Evolutionary conservation across 371 early-diverging fungal species (phyloP).

Genomic region (Capniomyces stellatus): DNA sequence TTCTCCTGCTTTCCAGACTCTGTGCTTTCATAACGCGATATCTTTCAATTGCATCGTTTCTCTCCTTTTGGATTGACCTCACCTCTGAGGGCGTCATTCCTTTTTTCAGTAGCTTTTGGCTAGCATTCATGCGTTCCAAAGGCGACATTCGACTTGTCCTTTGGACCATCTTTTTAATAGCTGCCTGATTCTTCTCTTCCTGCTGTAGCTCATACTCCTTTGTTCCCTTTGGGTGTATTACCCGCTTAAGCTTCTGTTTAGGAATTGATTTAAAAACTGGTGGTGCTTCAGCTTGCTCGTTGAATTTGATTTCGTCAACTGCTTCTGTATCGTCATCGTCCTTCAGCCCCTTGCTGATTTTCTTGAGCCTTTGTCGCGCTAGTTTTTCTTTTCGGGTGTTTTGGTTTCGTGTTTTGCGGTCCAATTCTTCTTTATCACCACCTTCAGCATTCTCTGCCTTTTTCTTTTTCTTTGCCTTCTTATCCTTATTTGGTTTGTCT

Average conservation of each 20-base stretch:
- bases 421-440: not conserved
- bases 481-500: not conserved
- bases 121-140: not conserved
- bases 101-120: not conserved
- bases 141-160: not conserved
- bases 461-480: not conserved
- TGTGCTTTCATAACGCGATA: not conserved
- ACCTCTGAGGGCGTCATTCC: not conserved
- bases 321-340: not conserved
- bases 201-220: not conserved
- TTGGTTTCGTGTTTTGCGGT: conserved; percentile 2
- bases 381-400: conserved; percentile 3
- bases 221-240: not conserved
- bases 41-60: not conserved
- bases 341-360: not conserved
- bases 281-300: conserved; percentile 5
- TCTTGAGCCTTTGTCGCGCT: not conserved
- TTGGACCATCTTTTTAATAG: conserved; percentile 2
- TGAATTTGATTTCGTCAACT: conserved; percentile 3
- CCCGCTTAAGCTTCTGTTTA: conserved; percentile 1
- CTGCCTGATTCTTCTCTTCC: not conserved
- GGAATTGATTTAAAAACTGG: conserved; percentile 3
- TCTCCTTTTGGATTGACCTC: not conserved
- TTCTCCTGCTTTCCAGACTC: too few species aligned
- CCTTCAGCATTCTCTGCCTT: not conserved